A percentile compares a stretch with the other conserved stretches of the same genome.
Conservation (phyloP, 2,329 filamentous ascomycete genomes). For the Fusarium solani-melongenae region DNA sequence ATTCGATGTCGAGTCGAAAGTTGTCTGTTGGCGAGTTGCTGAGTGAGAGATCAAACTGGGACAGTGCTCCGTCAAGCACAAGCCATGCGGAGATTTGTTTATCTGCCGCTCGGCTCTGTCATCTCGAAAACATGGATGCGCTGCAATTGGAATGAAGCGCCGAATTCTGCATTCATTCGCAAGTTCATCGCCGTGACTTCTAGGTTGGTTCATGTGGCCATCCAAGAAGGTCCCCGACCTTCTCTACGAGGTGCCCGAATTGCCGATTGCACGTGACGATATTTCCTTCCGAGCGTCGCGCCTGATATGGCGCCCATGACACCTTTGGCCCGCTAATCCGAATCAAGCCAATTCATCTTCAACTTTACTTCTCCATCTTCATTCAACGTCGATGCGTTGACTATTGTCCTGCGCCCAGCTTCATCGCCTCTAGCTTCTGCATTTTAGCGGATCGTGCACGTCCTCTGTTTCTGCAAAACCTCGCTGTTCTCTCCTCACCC, state of each 20-base stretch:
- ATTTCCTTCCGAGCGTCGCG: not conserved
- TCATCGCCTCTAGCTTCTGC: not conserved
- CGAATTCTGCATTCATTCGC: not conserved
- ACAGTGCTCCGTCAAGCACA: constrained; percentile 5
- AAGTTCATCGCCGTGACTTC: not conserved
- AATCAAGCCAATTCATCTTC: constrained; percentile 7
- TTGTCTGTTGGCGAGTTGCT: not conserved
- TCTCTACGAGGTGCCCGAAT: not conserved
- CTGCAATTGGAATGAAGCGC: not conserved
- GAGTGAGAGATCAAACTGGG: not conserved
- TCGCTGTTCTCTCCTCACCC: not conserved
- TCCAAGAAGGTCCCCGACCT: not conserved
- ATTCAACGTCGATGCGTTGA: not conserved
- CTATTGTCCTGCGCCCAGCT: not conserved
- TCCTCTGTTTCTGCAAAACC: too few species aligned
- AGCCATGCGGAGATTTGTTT: not conserved
- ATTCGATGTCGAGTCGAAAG: not conserved
- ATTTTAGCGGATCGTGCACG: not conserved
- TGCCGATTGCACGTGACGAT: not conserved
- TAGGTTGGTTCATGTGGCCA: not conserved
- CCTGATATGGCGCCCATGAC: constrained; percentile 16
- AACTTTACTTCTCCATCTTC: constrained; percentile 24
- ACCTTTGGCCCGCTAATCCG: constrained; percentile 24
- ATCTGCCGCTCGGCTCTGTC: not conserved
- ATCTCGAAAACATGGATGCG: not conserved